These are phyloP conservation scores for Pseudohalonectria lignicola DNA, from an alignment of 2,329 filamentous ascomycete genomes.

Conservation along the genomic window DNA sequence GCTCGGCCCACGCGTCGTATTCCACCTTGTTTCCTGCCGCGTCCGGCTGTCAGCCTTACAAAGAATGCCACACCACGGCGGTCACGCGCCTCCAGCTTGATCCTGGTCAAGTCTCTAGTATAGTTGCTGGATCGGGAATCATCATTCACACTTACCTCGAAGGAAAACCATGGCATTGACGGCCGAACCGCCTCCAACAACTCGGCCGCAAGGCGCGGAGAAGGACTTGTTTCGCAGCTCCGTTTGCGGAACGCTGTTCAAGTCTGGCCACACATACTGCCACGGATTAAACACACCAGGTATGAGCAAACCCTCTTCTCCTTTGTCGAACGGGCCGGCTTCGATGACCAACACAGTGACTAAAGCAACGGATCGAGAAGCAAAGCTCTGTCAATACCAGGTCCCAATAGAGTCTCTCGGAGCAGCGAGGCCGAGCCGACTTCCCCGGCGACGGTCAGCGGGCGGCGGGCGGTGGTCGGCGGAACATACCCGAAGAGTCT, in stretches of 20 bases:
- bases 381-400: neutral
- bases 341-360: conserved; percentile 14
- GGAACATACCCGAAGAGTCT: neutral
- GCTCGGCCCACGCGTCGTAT: conserved; percentile 40
- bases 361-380: neutral
- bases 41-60: conserved; percentile 15
- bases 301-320: conserved; percentile 15
- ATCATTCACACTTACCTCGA: too few relatives aligned
- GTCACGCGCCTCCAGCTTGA: too few relatives aligned
- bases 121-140: too few relatives aligned
- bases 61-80: too few relatives aligned
- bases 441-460: too few relatives aligned
- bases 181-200: conserved; percentile 49
- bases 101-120: too few relatives aligned
- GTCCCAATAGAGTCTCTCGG: too few relatives aligned
- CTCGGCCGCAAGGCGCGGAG: conserved; percentile 22
- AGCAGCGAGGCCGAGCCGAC: too few relatives aligned
- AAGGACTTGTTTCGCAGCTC: conserved; percentile 17
- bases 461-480: too few relatives aligned
- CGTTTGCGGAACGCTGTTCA: conserved; percentile 15
- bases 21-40: conserved; percentile 29
- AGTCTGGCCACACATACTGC: conserved; percentile 16
- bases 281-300: conserved; percentile 17
- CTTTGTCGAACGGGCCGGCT: conserved; percentile 11
- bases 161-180: conserved; percentile 41